Evolutionary conservation across 2,329 filamentous ascomycete species (phyloP).

Genomic region (Colletotrichum theobromicola): DNA sequence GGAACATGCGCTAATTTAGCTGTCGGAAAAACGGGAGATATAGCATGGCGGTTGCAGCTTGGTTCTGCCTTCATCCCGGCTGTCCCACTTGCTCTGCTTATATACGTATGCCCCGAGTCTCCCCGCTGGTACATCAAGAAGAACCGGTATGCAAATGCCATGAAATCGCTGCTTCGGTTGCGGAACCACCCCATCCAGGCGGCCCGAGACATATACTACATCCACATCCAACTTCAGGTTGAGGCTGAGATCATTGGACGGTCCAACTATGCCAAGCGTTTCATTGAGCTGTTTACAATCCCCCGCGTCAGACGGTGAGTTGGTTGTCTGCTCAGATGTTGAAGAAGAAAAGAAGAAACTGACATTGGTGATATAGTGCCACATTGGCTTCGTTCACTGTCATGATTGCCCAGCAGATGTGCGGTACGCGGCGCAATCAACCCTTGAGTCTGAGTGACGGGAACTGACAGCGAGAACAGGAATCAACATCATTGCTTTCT

Average conservation of each 20-base stretch:
- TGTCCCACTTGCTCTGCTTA: slow-evolving; percentile 54
- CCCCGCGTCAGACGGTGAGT: slow-evolving; percentile 52
- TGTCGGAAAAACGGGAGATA: slow-evolving; percentile 51
- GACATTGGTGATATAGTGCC: slow-evolving; percentile 43
- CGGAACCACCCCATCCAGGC: slow-evolving; percentile 65
- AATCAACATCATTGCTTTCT: slow-evolving; percentile 56
- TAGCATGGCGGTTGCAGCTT: slow-evolving; percentile 63
- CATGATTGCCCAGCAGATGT: slow-evolving; percentile 71
- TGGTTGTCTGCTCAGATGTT: neutral
- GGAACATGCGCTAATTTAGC: slow-evolving; percentile 65
- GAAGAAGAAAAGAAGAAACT: neutral
- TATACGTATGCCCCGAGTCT: slow-evolving; percentile 70
- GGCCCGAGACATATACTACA: slow-evolving; percentile 67
- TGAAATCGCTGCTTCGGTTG: slow-evolving; percentile 58
- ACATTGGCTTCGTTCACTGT: slow-evolving; percentile 71
- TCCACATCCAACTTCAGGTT: slow-evolving; percentile 44
- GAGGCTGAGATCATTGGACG: slow-evolving; percentile 32
- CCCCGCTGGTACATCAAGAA: slow-evolving; percentile 73
- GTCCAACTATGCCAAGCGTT: slow-evolving; percentile 51
- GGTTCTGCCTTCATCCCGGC: slow-evolving; percentile 67
- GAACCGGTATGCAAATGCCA: slow-evolving; percentile 58
- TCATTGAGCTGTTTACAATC: slow-evolving; percentile 62
- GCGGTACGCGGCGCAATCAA: slow-evolving; percentile 52
- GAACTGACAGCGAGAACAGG: slow-evolving; percentile 9
- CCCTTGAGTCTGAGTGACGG: no score